phyloP scores from a whole-genome alignment of 2,329 filamentous ascomycete species.

The Sarocladium strictum region DNA sequence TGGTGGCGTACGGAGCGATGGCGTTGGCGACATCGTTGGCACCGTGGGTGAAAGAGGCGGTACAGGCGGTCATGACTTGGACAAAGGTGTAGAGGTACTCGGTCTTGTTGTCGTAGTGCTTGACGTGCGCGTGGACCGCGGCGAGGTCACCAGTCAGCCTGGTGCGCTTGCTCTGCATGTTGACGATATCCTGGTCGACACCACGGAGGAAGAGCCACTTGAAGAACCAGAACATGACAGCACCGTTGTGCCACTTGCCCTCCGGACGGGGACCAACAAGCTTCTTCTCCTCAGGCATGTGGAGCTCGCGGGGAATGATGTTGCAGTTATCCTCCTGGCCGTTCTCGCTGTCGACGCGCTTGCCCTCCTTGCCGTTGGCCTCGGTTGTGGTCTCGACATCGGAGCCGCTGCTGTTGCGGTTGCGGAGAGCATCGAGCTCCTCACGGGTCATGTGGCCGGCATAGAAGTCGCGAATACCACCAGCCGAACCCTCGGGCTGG shows the following conservation, averaged over 20 bases:
- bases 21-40: conserved; percentile 62
- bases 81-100: conserved; percentile 57
- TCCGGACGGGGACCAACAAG: conserved; percentile 32
- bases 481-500: conserved; percentile 35
- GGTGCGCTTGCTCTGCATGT: conserved; percentile 29
- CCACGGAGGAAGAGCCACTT: conserved; percentile 43
- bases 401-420: conserved; percentile 19
- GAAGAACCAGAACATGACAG: conserved; percentile 36
- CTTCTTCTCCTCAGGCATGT: conserved; percentile 24
- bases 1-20: conserved; percentile 56
- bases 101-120: conserved; percentile 51
- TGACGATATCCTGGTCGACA: conserved; percentile 34
- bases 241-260: conserved; percentile 35
- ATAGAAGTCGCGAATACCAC: conserved; percentile 48
- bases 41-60: conserved; percentile 59
- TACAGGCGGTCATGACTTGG: conserved; percentile 54
- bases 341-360: conserved; percentile 26
- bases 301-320: conserved; percentile 19
- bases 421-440: conserved; percentile 33
- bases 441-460: conserved; percentile 48
- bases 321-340: conserved; percentile 15
- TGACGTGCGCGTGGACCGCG: conserved; percentile 48
- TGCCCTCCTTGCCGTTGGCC: conserved; percentile 23
- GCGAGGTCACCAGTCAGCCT: conserved; percentile 46
- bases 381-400: conserved; percentile 12